Evolutionary conservation across 2,329 filamentous ascomycete genomes (phyloP).

Genomic region (Periconia sp.): DNA sequence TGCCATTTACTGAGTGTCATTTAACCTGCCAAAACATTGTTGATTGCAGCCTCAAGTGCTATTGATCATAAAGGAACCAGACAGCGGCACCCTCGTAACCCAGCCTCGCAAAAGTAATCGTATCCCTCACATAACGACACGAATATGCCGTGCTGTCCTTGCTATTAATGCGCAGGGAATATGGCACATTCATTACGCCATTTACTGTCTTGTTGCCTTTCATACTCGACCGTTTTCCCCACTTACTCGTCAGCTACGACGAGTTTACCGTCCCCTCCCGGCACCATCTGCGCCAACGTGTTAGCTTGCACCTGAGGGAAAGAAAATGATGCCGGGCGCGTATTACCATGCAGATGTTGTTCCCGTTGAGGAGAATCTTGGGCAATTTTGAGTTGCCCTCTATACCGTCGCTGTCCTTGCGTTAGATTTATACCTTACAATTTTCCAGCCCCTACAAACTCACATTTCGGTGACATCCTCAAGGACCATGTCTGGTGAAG

Average conservation of each 20-base stretch:
- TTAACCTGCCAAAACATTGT: no score
- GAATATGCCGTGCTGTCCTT: no score
- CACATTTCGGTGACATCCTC: slow-evolving; percentile 98
- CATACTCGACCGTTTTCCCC: background rate
- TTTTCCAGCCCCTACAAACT: slow-evolving; percentile 29
- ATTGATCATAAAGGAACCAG: no score
- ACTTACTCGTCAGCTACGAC: slow-evolving; percentile 23
- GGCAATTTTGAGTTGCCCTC: slow-evolving; percentile 85
- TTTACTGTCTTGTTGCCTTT: background rate
- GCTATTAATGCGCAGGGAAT: no score
- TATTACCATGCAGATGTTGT: slow-evolving; percentile 98
- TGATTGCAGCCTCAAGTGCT: no score
- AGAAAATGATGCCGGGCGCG: background rate
- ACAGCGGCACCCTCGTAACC: no score
- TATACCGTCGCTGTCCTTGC: slow-evolving; percentile 70
- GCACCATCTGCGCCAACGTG: slow-evolving; percentile 29
- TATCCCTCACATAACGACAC: no score
- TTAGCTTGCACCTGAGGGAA: background rate
- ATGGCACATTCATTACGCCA: background rate
- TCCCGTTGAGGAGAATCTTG: slow-evolving; percentile 95
- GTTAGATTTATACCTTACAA: background rate
- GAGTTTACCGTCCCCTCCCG: slow-evolving; percentile 35
- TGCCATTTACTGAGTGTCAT: no score
- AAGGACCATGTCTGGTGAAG: slow-evolving; percentile 78
- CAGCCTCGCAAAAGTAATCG: no score